Percentiles rank a stretch among this genome's conserved stretches.
These are phyloP conservation scores for Trametes coccinea DNA, from an alignment of 768 basidiomycete species.

Conservation along the genomic window DNA sequence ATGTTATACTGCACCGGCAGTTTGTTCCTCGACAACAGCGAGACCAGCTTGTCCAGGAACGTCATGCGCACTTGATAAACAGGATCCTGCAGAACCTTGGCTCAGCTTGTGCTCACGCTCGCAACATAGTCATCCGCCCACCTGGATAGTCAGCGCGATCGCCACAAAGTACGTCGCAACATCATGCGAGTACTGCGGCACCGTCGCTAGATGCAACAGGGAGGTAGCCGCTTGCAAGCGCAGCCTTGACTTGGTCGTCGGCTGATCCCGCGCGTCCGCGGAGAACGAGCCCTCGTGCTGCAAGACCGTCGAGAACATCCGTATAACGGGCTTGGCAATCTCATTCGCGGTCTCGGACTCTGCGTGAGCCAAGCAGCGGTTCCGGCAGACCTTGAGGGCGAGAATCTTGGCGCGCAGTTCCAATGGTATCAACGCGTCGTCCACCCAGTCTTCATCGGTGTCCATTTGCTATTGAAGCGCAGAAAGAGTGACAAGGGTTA, in stretches of 20 bases:
- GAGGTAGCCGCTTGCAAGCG: conserved; percentile 82
- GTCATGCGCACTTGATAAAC: conserved; percentile 81
- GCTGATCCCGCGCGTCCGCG: conserved; percentile 55
- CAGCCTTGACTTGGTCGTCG: conserved; percentile 70
- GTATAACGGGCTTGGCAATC: conserved; percentile 72
- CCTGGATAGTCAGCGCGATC: conserved; percentile 77
- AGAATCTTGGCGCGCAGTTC: conserved; percentile 70
- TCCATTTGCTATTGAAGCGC: conserved; percentile 45
- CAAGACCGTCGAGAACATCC: conserved; percentile 73
- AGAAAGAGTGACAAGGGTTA: background rate
- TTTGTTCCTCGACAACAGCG: conserved; percentile 62
- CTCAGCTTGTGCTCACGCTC: background rate
- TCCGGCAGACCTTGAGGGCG: conserved; percentile 77
- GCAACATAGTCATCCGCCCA: conserved; percentile 33
- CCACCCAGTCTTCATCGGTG: conserved; percentile 72
- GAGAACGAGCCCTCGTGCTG: conserved; percentile 66
- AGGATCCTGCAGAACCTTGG: conserved; percentile 63
- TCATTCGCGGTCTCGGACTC: conserved; percentile 57
- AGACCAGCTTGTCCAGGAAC: conserved; percentile 76
- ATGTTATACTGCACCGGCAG: conserved; percentile 75
- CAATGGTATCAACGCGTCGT: conserved; percentile 59
- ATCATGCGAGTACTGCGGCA: conserved; percentile 54
- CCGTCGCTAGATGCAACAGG: conserved; percentile 71
- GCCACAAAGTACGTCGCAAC: conserved; percentile 64
- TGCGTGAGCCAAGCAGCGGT: conserved; percentile 75